Evolutionary conservation across 345 rosid genomes (phyloP).

Genomic region (Cochlearia excelsa): DNA sequence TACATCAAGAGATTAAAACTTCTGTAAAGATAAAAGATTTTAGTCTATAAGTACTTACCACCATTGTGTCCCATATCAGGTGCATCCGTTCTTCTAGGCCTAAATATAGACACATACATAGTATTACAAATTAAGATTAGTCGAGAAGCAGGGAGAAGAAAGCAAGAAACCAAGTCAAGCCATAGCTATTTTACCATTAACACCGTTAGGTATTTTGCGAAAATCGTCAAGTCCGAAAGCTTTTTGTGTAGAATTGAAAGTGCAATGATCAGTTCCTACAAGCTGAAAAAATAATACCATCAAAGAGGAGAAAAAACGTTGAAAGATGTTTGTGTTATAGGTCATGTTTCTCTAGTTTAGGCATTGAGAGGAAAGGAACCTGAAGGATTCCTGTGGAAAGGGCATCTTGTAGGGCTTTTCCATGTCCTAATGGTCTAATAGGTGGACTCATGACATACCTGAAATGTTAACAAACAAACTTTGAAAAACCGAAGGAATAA

Average conservation of each 20-base stretch:
- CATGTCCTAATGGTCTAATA: conserved; percentile 78
- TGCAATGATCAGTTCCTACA: conserved; percentile 96
- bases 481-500: conserved; percentile 1
- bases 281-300: conserved; percentile 51
- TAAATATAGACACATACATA: conserved; percentile 28
- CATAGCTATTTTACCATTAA: conserved; percentile 63
- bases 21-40: not conserved
- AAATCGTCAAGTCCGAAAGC: conserved; percentile 81
- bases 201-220: conserved; percentile 90
- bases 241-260: conserved; percentile 82
- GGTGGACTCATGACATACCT: conserved; percentile 99
- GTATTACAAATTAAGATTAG: conserved; percentile 1
- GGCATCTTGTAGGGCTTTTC: conserved; percentile 86
- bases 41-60: conserved; percentile 54
- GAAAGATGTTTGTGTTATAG: not conserved
- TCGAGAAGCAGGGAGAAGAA: not conserved
- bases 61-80: conserved; percentile 90
- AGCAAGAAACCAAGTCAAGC: conserved; percentile 23
- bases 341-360: conserved; percentile 10
- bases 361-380: conserved; percentile 41
- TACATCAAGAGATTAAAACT: not conserved
- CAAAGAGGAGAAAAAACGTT: not conserved
- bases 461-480: conserved; percentile 29
- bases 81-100: conserved; percentile 99
- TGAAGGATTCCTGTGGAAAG: conserved; percentile 89